Evolutionary conservation across 768 basidiomycete species (phyloP).

Genomic region (Wakefieldia striispora): DNA sequence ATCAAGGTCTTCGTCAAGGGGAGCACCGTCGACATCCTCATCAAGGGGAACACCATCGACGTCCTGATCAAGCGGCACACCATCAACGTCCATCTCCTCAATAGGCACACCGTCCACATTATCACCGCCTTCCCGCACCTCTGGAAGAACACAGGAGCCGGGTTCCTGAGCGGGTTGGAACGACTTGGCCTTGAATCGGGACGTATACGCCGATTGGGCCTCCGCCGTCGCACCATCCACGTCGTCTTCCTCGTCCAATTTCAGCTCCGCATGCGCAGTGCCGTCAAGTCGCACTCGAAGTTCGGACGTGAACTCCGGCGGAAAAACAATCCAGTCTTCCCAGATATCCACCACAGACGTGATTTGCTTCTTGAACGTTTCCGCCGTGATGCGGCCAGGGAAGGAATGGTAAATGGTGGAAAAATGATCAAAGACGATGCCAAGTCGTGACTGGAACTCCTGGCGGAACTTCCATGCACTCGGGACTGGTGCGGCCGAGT

Average conservation of each 20-base stretch:
- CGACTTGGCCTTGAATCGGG: slow-evolving; percentile 74
- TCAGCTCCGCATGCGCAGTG: slow-evolving; percentile 29
- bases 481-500: slow-evolving; percentile 89
- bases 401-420: slow-evolving; percentile 94
- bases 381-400: slow-evolving; percentile 93
- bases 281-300: slow-evolving; percentile 78
- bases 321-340: slow-evolving; percentile 98
- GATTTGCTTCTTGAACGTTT: slow-evolving; percentile 94
- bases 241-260: slow-evolving; percentile 27
- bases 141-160: slow-evolving; percentile 21
- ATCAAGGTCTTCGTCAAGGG: slow-evolving; percentile 36
- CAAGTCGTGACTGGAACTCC: slow-evolving; percentile 87
- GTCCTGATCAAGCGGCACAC: slow-evolving; percentile 40
- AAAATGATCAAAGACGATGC: slow-evolving; percentile 95
- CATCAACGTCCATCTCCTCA: slow-evolving; percentile 52
- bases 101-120: slow-evolving; percentile 54
- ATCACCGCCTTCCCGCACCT: slow-evolving; percentile 39
- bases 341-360: slow-evolving; percentile 88
- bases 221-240: slow-evolving; percentile 16
- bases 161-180: slow-evolving; percentile 67
- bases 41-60: slow-evolving; percentile 38
- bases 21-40: slow-evolving; percentile 25
- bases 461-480: slow-evolving; percentile 98
- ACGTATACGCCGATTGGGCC: slow-evolving; percentile 38
- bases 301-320: slow-evolving; percentile 78